Evolutionary conservation across 352 stramenopile species (phyloP).

Genomic region (Phytophthora niederhauseri): DNA sequence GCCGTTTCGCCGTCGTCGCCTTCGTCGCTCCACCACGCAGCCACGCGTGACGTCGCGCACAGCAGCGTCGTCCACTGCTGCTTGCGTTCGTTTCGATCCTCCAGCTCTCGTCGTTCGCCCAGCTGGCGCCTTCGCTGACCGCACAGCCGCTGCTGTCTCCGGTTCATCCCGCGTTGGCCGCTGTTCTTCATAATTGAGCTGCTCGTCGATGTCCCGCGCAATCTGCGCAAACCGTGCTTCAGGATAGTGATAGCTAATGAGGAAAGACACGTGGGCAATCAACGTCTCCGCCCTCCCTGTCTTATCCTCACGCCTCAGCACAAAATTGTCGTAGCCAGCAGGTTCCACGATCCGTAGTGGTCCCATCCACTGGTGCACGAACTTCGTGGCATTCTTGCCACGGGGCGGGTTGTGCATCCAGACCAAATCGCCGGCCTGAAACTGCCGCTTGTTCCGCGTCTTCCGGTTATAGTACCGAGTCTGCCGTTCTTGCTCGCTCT

Average conservation of each 20-base stretch:
- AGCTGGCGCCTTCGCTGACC: neutral
- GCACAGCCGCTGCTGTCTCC: neutral
- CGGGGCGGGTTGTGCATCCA: conserved; percentile 6
- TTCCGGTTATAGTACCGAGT: neutral
- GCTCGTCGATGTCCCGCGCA: neutral
- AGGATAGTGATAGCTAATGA: neutral
- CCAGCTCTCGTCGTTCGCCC: neutral
- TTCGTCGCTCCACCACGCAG: neutral
- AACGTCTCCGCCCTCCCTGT: neutral
- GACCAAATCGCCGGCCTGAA: neutral
- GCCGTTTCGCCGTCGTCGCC: neutral
- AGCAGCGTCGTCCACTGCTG: neutral
- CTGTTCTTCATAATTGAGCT: neutral
- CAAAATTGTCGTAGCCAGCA: neutral
- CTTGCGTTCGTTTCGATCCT: neutral
- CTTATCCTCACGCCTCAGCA: neutral
- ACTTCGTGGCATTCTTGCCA: neutral
- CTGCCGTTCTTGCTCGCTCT: neutral
- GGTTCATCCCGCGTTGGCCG: neutral
- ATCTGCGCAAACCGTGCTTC: neutral
- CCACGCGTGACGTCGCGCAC: neutral
- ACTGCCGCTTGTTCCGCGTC: neutral
- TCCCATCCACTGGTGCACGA: neutral
- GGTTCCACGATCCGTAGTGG: neutral
- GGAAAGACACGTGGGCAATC: neutral